A percentile compares a stretch with the other conserved stretches of the same genome.
Evolutionary conservation across 1,139 yeast species (phyloP).

Genomic region (Arxiozyma bovina): DNA sequence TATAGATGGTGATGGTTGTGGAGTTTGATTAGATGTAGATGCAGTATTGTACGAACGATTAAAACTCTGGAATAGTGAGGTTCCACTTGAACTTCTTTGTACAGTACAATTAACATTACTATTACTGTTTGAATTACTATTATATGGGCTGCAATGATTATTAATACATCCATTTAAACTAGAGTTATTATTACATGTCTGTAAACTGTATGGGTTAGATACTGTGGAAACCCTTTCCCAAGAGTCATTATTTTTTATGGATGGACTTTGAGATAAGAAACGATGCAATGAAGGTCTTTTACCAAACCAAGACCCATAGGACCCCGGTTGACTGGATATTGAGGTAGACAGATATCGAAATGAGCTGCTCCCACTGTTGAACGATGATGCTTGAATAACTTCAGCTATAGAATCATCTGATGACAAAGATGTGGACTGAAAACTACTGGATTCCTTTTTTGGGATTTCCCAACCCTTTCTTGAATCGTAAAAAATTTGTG

Average conservation of each 20-base stretch:
- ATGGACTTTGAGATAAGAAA: constrained; percentile 21
- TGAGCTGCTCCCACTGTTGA: constrained; percentile 27
- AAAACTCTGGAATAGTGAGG: constrained; percentile 21
- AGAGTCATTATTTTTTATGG: constrained; percentile 17
- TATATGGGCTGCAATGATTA: neutral
- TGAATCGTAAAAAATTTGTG: constrained; percentile 14
- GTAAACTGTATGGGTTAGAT: neutral
- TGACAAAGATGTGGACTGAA: constrained; percentile 21
- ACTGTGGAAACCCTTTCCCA: constrained; percentile 15
- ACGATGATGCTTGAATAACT: constrained; percentile 30
- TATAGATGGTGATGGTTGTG: constrained; percentile 29
- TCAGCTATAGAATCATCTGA: constrained; percentile 25
- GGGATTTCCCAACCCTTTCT: constrained; percentile 32
- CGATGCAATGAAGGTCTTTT: constrained; percentile 21
- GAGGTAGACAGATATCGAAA: constrained; percentile 28
- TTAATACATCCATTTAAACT: neutral
- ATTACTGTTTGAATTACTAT: neutral
- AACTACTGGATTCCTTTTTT: constrained; percentile 14
- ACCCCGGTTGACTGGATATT: constrained; percentile 25
- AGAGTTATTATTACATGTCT: neutral
- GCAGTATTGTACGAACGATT: constrained; percentile 4
- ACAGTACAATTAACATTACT: neutral
- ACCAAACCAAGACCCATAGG: constrained; percentile 31
- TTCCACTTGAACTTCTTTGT: constrained; percentile 20
- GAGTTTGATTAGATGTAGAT: constrained; percentile 13